phyloP scores from a whole-genome alignment of 345 rosid species.

The Eucalyptus caleyi region DNA sequence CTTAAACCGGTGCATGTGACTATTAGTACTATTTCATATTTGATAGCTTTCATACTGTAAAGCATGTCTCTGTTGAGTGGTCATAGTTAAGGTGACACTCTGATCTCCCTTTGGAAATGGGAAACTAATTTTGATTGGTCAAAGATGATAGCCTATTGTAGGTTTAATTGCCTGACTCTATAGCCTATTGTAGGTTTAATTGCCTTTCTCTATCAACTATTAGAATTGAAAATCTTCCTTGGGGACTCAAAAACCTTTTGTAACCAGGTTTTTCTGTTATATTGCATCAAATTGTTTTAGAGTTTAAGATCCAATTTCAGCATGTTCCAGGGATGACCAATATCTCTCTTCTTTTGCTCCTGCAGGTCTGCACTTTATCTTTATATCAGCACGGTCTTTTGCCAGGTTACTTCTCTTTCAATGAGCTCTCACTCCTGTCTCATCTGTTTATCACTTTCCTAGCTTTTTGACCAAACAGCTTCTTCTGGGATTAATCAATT shows the following conservation, averaged over 20 bases:
- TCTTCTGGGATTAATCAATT: not conserved
- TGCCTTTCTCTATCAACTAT: not conserved
- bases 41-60: not conserved
- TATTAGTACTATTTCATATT: not conserved
- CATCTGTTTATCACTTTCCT: not conserved
- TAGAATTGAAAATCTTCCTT: not conserved
- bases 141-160: not conserved
- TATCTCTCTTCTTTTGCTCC: not conserved
- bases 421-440: not conserved
- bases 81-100: not conserved
- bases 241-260: not conserved
- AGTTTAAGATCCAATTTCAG: not conserved
- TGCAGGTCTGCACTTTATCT: constrained; percentile 27
- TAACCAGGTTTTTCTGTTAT: not conserved
- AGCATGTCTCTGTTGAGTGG: not conserved
- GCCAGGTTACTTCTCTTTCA: constrained; percentile 37
- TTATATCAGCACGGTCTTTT: constrained; percentile 43
- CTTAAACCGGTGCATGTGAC: not conserved
- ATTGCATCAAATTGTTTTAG: not conserved
- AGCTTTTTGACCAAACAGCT: not conserved
- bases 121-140: not conserved
- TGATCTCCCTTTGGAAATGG: not conserved
- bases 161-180: not conserved
- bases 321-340: not conserved
- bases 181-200: not conserved